These are phyloP conservation scores for Persicaria maculosa DNA, from an alignment of 148 eudicot species.

Conservation along the genomic window DNA sequence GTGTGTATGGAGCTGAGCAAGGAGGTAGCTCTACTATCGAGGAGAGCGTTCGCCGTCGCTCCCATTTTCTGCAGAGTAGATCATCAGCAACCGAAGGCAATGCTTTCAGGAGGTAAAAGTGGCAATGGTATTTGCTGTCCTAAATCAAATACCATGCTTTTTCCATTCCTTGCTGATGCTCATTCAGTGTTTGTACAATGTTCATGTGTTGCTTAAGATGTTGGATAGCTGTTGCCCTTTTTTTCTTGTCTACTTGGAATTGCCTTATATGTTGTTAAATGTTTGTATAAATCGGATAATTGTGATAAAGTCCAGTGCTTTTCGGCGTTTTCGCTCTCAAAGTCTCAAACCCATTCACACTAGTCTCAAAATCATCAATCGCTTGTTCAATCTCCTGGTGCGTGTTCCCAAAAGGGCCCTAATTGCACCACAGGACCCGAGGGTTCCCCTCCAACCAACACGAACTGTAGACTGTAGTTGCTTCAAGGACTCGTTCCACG, in stretches of 20 bases:
- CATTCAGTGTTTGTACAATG: too few relatives aligned
- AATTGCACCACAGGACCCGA: conserved; percentile 55
- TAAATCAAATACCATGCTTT: too few relatives aligned
- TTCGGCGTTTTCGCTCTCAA: too few relatives aligned
- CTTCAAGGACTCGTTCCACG: conserved; percentile 47
- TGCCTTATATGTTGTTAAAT: too few relatives aligned
- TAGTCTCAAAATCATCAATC: conserved; percentile 62
- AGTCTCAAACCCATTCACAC: conserved; percentile 74
- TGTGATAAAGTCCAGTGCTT: conserved; percentile 58
- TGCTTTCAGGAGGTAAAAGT: conserved; percentile 65
- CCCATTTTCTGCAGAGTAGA: conserved; percentile 73
- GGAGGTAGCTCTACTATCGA: conserved; percentile 88
- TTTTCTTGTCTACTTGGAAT: too few relatives aligned
- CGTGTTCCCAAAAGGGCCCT: conserved; percentile 89
- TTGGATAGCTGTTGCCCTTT: too few relatives aligned
- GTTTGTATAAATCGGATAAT: background rate
- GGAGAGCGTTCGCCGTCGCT: conserved; percentile 87
- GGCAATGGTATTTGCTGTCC: too few relatives aligned
- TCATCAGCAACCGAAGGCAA: conserved; percentile 50
- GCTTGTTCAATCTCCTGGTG: conserved; percentile 70
- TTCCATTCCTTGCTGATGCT: too few relatives aligned
- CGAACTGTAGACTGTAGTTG: conserved; percentile 46
- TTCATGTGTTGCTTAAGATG: too few relatives aligned
- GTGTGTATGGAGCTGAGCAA: conserved; percentile 86
- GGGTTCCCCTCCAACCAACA: conserved; percentile 70